Base-by-base conservation (phyloP, 208 protist genomes). In the Acanthamoeba castellanii region DNA sequence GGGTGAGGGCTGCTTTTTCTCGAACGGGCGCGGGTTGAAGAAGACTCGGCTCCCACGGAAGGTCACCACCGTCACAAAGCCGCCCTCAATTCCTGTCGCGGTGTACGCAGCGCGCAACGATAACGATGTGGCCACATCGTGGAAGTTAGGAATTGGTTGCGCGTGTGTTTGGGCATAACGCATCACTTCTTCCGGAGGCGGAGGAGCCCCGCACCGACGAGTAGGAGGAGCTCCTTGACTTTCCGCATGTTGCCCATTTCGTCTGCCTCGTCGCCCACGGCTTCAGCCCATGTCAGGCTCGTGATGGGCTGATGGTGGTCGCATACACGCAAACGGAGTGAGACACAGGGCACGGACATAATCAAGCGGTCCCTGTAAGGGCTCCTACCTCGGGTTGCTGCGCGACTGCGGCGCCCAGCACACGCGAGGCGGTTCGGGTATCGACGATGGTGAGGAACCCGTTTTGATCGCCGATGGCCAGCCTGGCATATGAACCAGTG, bases 1-100 rank as follows among this genome's bases (percentile, higher is more conserved):
- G 18, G 25, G 78, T 5, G 78, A 87, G 30, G 78, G 78, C 50
- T 87, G 78, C 78, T 87, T 87, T 47, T 87, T 87, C 50, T 87
- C 78, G 47, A 87, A 87, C 27, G 78, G 78, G 50, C 37, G 78
- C 47, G 78, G 78, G 30, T 87, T 87, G 78, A 87, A 87, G 78
- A 87, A 87, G 42, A 87, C 47, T 11, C 78, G 18, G 50, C 50
- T 87, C 25, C 78, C 50, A 22, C 78, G 78, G 78, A 87, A 87
- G 47, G 50, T 87, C 78, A 87, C 78, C 8, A 87, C 78, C 5
- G 78, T 87, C 25, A 87, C 78, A 25, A 87, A 87, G 27, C 78
- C 78, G 50, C 78, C 64, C 50, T 87, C 78, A 7, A 61, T 61
- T 5, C 78, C 78, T 87, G 78, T 55, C 3, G 18, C 0, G 13